Evolutionary conservation across 805 yeast species (phyloP).

Genomic region (Candida broadrunensis): DNA sequence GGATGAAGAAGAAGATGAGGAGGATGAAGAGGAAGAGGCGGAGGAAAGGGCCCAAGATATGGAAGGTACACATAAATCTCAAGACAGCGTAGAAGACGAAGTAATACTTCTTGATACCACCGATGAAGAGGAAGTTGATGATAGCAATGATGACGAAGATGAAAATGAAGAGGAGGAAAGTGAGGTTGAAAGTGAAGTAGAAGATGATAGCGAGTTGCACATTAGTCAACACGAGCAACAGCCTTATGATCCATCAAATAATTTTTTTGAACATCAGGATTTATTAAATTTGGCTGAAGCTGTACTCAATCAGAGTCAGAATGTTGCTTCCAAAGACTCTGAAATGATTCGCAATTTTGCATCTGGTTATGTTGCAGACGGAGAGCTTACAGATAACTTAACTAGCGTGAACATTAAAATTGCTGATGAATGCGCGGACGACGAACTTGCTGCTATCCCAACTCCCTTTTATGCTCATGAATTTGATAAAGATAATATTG

Average conservation of each 20-base stretch:
- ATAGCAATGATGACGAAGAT: slow-evolving; percentile 5
- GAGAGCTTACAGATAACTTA: slow-evolving; percentile 13
- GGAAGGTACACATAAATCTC: slow-evolving; percentile 2
- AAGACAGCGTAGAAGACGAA: slow-evolving; percentile 6
- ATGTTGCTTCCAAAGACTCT: neutral
- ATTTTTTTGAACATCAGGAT: slow-evolving; percentile 5
- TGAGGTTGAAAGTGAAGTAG: slow-evolving; percentile 3
- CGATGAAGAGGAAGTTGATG: slow-evolving; percentile 4
- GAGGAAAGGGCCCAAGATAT: slow-evolving; percentile 6
- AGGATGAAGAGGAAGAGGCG: neutral
- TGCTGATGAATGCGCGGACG: slow-evolving; percentile 12
- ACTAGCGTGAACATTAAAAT: slow-evolving; percentile 19
- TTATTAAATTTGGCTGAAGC: slow-evolving; percentile 12
- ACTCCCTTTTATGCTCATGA: slow-evolving; percentile 10
- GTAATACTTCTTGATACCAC: too few relatives aligned
- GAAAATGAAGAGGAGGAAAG: slow-evolving; percentile 8
- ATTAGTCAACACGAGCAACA: slow-evolving; percentile 22
- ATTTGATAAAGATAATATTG: slow-evolving; percentile 1
- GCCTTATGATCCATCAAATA: slow-evolving; percentile 6
- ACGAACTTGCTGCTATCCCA: slow-evolving; percentile 13
- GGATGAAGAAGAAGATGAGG: slow-evolving; percentile 2
- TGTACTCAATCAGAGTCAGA: slow-evolving; percentile 8
- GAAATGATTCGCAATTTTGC: slow-evolving; percentile 14
- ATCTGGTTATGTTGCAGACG: slow-evolving; percentile 22
- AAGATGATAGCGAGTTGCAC: too few relatives aligned